Evolutionary conservation across 108 stramenopile genomes (phyloP), one percentile per base, ranked within the genome.

Genomic region (Cyclotella baltica): DNA sequence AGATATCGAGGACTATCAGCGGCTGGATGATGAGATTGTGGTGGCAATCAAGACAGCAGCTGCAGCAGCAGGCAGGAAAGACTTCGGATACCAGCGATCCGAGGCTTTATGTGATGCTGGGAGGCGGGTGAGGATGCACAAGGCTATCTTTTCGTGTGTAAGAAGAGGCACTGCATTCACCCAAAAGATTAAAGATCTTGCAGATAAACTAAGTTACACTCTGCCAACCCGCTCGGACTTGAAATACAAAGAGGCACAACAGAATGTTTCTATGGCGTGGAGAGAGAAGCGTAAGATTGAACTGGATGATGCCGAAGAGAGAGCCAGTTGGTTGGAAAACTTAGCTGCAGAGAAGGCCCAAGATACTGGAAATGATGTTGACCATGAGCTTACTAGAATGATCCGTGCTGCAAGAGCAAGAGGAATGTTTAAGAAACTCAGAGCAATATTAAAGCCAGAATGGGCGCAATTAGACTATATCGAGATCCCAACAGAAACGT

Each of bases 21-120:
- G 2, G 18, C 31, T 59, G 8, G 58, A 59, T 18, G 9, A 59
- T 28, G 58, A 59, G 5, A 59, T 30, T 6, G 30, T 18, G 6
- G 8, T 4, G 2, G 58, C 58, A 59, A 59, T 59, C 4, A 5
- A 9, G 18, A 28, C 58, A 13, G 28, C 58, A 13, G 58, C 58
- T 8, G 6, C 5, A 59, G 16, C 6, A 27, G 31, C 58, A 23
- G 58, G 58, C 6, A 5, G 58, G 13, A 30, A 8, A 59, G 18
- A 59, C 18, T 59, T 30, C 18, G 58, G 58, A 4, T 59, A 59
- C 30, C 58, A 59, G 58, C 28, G 58, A 27, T 59, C 58, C 4
- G 11, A 30, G 5, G 58, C 4, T 2, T 18, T 59, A 30, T 5
- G 5, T 16, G 10, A 30, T 16, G 58, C 58, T 30, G 58, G 58